Evolutionary conservation across 345 rosid genomes (phyloP).

Genomic region (Camelina neglecta): DNA sequence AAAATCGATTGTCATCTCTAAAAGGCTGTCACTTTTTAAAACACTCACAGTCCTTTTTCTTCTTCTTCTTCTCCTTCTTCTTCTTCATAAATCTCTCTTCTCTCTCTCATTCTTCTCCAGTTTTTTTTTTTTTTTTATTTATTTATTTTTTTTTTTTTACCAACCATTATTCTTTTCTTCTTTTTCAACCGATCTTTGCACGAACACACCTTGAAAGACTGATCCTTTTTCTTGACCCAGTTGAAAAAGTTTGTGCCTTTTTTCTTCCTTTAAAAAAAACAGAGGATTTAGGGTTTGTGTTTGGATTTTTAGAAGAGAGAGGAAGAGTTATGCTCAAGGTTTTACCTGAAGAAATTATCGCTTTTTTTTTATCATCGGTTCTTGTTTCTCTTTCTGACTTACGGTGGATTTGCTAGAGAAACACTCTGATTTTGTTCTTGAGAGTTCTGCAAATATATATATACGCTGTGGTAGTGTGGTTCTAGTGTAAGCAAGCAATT

Average conservation of each 20-base stretch:
- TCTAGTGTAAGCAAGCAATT: background rate
- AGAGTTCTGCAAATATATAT: background rate
- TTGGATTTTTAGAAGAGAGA: background rate
- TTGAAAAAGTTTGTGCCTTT: constrained; percentile 3
- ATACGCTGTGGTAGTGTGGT: background rate
- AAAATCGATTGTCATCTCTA: constrained; percentile 10
- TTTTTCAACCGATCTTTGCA: constrained; percentile 30
- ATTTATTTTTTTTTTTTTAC: background rate
- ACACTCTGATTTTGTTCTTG: constrained; percentile 23
- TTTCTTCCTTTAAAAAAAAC: background rate
- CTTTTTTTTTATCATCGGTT: constrained; percentile 25
- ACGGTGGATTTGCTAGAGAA: constrained; percentile 31
- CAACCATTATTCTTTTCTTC: constrained; percentile 2
- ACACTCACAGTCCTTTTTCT: constrained; percentile 10
- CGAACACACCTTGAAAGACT: constrained; percentile 28
- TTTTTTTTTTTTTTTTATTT: background rate
- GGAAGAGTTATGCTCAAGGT: constrained; percentile 26
- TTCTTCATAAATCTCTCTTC: background rate
- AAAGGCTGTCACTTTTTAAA: constrained; percentile 33
- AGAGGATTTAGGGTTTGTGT: constrained; percentile 17
- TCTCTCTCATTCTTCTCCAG: constrained; percentile 6
- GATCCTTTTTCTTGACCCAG: constrained; percentile 21
- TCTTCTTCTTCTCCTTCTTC: background rate
- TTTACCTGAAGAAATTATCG: constrained; percentile 32
- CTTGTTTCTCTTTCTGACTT: constrained; percentile 41